phyloP scores from a whole-genome alignment of 306 rosid species.

The Cyclanthera cordifolia region DNA sequence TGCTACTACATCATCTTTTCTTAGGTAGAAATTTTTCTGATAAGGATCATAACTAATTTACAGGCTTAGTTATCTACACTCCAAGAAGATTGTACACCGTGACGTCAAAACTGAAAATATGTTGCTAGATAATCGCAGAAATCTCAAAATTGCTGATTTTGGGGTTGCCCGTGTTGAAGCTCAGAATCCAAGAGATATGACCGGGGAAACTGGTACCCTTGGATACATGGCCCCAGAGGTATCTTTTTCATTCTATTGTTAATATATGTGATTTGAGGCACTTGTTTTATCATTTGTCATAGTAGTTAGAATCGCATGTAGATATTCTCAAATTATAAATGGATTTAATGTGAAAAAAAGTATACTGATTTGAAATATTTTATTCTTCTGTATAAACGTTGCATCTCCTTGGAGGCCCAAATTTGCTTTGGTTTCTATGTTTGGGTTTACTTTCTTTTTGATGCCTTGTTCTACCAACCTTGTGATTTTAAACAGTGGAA shows the following conservation, averaged over 20 bases:
- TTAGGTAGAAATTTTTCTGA: background rate
- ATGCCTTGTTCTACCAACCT: background rate
- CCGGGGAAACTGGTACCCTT: conserved; percentile 77
- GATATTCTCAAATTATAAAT: too few species aligned
- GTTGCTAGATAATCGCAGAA: conserved; percentile 26
- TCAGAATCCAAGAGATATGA: conserved; percentile 65
- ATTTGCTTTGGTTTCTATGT: too few species aligned
- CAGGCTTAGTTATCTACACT: conserved; percentile 62
- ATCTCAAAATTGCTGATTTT: conserved; percentile 57
- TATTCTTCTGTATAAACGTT: too few species aligned
- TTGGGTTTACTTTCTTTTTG: too few species aligned
- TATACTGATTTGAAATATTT: too few species aligned
- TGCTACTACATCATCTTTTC: background rate
- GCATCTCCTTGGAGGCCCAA: too few species aligned
- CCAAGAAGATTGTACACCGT: conserved; percentile 59
- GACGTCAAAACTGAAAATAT: conserved; percentile 67
- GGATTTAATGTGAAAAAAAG: too few species aligned
- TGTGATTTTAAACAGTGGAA: background rate
- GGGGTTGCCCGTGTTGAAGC: conserved; percentile 80
- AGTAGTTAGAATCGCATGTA: too few species aligned
- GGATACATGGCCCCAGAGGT: conserved; percentile 87
- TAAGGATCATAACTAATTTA: background rate
- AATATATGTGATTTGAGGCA: background rate
- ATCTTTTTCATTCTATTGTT: conserved; percentile 2
- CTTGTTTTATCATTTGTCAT: background rate